These are phyloP conservation scores for Colletotrichum incanum DNA, from an alignment of 2,329 filamentous ascomycete genomes.

Conservation along the genomic window DNA sequence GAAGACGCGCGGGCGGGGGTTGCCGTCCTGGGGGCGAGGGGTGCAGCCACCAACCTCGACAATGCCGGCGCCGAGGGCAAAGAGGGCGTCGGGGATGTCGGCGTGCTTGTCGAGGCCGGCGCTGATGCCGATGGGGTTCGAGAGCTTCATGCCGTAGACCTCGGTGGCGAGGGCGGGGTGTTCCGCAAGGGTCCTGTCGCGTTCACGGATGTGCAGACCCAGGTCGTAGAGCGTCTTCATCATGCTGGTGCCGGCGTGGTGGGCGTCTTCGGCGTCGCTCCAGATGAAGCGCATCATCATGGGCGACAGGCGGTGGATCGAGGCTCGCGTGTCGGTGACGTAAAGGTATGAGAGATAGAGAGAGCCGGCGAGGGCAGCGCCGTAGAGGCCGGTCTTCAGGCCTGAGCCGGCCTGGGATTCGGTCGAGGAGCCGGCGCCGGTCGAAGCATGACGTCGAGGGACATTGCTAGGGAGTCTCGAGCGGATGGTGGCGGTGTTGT, in stretches of 20 bases:
- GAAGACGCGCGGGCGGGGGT: conserved; percentile 90
- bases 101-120: conserved; percentile 96
- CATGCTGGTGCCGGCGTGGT: conserved; percentile 81
- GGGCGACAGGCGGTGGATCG: conserved; percentile 77
- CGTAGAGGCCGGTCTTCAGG: conserved; percentile 57
- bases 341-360: conserved; percentile 74
- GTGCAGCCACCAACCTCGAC: conserved; percentile 96
- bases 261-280: conserved; percentile 91
- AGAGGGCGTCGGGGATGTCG: conserved; percentile 87
- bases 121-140: conserved; percentile 94
- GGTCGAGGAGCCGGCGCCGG: conserved; percentile 43
- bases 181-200: conserved; percentile 62
- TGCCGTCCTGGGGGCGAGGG: conserved; percentile 88
- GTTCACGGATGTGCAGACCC: conserved; percentile 86
- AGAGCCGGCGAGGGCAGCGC: conserved; percentile 58
- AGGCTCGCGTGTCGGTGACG: conserved; percentile 81
- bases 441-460: conserved; percentile 53
- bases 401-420: conserved; percentile 50
- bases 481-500: conserved; percentile 42
- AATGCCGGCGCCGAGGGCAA: conserved; percentile 87
- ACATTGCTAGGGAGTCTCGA: conserved; percentile 47
- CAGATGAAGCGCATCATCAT: conserved; percentile 76
- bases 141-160: conserved; percentile 83
- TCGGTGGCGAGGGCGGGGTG: conserved; percentile 54
- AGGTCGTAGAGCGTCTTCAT: conserved; percentile 82